Evolutionary conservation across 495 filamentous ascomycete genomes (phyloP).

Genomic region (Penicillium cinerascens): DNA sequence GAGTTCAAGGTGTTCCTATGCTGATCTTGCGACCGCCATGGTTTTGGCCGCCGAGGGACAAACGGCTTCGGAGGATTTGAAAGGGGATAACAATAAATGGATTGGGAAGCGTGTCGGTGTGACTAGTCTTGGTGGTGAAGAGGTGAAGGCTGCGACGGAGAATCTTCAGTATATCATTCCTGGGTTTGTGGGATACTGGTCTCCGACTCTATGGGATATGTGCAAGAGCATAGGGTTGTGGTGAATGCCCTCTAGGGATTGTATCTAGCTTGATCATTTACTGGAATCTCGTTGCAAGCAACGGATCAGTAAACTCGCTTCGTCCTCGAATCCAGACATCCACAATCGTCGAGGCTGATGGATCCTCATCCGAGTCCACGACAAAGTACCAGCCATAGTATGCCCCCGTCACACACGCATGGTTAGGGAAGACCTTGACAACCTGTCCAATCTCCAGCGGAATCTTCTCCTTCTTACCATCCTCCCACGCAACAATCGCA

Average conservation of each 20-base stretch:
- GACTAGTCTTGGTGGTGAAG: too few species aligned
- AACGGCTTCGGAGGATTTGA: too few species aligned
- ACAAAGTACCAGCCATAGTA: constrained; percentile 73
- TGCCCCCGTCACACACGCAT: constrained; percentile 75
- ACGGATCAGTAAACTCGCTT: constrained; percentile 16
- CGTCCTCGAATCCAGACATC: constrained; percentile 62
- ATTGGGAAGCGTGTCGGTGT: too few species aligned
- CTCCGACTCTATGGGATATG: neutral
- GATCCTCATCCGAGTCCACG: constrained; percentile 58
- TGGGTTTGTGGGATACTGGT: neutral
- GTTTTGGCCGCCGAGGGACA: too few species aligned
- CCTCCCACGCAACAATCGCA: constrained; percentile 30
- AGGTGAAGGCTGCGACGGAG: neutral
- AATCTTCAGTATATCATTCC: neutral
- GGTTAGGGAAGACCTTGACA: constrained; percentile 77
- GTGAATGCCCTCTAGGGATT: neutral
- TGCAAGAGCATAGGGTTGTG: neutral
- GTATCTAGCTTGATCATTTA: neutral
- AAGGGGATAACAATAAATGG: too few species aligned
- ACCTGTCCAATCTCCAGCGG: constrained; percentile 40
- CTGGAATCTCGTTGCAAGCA: constrained; percentile 11
- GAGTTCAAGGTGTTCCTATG: too few species aligned
- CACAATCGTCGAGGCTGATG: constrained; percentile 55
- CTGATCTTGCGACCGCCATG: too few species aligned
- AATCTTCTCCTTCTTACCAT: constrained; percentile 8